Evolutionary conservation across 192 early-diverging fungal species (phyloP).

Genomic region (Backusella sp.): DNA sequence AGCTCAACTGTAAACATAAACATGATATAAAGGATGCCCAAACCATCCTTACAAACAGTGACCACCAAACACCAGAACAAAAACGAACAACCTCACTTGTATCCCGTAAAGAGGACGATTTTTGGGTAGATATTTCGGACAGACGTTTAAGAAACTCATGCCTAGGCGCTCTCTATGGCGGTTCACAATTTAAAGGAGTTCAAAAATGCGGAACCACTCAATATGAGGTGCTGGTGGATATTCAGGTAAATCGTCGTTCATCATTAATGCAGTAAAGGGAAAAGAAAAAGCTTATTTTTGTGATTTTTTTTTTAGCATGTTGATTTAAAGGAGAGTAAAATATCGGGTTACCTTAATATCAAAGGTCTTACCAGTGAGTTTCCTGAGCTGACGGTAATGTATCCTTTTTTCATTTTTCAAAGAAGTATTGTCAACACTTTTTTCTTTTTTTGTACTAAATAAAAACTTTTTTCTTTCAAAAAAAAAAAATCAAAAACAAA

Average conservation of each 20-base stretch:
- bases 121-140: conserved; percentile 30
- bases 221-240: conserved; percentile 69
- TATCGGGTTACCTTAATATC: conserved; percentile 85
- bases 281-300: background rate
- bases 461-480: background rate
- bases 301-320: conserved; percentile 44
- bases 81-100: conserved; percentile 13
- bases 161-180: conserved; percentile 53
- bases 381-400: conserved; percentile 65
- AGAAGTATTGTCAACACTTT: background rate
- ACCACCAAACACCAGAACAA: conserved; percentile 1
- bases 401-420: background rate
- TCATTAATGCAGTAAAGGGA: background rate
- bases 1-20: conserved; percentile 8
- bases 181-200: conserved; percentile 62
- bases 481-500: background rate
- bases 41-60: background rate
- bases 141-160: conserved; percentile 19
- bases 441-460: background rate
- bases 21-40: background rate
- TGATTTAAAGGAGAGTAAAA: conserved; percentile 64
- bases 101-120: conserved; percentile 23
- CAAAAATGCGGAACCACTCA: conserved; percentile 59
- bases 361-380: conserved; percentile 75
- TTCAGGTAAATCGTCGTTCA: conserved; percentile 57